These are phyloP conservation scores for Cardiospermum halicacabum DNA, from an alignment of 345 rosid genomes.

Conservation along the genomic window DNA sequence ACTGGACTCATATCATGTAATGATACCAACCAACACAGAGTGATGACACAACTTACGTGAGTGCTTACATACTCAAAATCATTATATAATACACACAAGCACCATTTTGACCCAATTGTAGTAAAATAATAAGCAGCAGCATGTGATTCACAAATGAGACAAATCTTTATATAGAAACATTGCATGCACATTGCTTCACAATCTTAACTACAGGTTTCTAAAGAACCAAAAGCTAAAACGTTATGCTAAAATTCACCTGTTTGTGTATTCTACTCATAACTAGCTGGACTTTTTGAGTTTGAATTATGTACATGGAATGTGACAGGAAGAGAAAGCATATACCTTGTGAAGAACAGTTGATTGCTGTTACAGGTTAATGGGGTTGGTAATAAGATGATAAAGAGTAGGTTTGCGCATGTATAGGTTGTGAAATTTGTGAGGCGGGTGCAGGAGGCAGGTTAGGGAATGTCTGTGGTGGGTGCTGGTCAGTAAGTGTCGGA, in stretches of 20 bases:
- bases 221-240: too few species aligned
- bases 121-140: too few species aligned
- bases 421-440: neutral
- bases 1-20: neutral
- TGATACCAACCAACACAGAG: neutral
- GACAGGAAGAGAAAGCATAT: conserved; percentile 4
- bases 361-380: neutral
- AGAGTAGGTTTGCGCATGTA: conserved; percentile 1
- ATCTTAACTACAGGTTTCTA: too few species aligned
- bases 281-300: too few species aligned
- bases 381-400: neutral
- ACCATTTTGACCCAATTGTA: neutral
- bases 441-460: neutral
- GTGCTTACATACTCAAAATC: neutral
- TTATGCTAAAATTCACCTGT: too few species aligned
- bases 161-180: neutral
- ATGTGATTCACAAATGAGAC: neutral
- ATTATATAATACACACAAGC: neutral
- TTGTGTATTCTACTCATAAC: too few species aligned
- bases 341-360: neutral
- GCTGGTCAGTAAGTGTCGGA: neutral
- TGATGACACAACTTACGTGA: neutral
- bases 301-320: too few species aligned
- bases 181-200: too few species aligned
- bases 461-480: neutral